Evolutionary conservation across 305 asterid species (phyloP), one percentile per base, ranked within the genome.

Genomic region (Fraxinus albicans): DNA sequence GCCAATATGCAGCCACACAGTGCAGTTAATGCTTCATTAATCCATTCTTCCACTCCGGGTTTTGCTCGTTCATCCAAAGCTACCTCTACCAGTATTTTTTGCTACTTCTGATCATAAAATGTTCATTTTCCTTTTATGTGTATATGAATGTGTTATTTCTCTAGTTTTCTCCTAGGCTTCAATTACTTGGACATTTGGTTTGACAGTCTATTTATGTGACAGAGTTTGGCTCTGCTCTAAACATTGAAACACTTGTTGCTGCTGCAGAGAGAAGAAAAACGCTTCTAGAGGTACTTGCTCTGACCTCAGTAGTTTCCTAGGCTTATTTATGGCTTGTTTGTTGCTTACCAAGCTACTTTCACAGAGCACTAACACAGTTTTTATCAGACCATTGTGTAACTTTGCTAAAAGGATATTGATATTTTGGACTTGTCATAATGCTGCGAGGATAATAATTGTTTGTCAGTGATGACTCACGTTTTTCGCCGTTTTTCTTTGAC

Each of bases 181-280:
- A 21, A 35, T 85, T 67, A 77, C 77, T 83, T 74, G 70, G 81
- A 73, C 82, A 80, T 79, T 84, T 60, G 72, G 80, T 73, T 73
- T 72, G 76, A 8, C 8, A 53, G 79, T 77, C 75, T 70, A 25
- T 77, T 82, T 82, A 19, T 78, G 79, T 78, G 78, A 53, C 89
- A 97, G 99, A 94, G 84, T 97, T 97, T 86, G 99, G 99, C 75
- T 94, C 98, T 88, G 99, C 99, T 60, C 86, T 95, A 83, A 97
- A 97, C 88, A 97, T 97, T 79, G 98, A 94, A 87, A 97, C 99
- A 78, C 98, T 97, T 82, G 94, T 97, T 87, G 98, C 98, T 73
- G 99, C 99, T 4, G 99, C 99, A 53, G 99, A 97, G 90, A 94
- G 98, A 88, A 93, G 97, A 85, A 96, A 92, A 82, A 91, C 95